A percentile compares a stretch with the other conserved stretches of the same genome.
phyloP scores from a whole-genome alignment of 192 early-diverging fungal genomes.

The Cetraspora pellucida region DNA sequence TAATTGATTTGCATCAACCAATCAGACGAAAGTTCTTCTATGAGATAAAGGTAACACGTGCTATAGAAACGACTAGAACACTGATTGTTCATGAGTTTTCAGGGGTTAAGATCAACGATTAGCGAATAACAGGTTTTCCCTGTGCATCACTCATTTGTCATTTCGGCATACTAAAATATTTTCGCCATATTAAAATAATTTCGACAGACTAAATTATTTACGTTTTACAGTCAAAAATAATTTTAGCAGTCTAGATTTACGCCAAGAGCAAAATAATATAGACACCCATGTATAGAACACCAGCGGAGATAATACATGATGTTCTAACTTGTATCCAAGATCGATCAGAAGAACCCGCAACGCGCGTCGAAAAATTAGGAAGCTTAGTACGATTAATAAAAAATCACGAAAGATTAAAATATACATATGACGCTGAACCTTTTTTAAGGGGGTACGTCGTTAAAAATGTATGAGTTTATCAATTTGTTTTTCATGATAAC shows the following conservation, averaged over 20 bases:
- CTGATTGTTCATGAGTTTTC: too few relatives aligned
- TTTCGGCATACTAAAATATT: neutral
- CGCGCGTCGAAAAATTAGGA: conserved; percentile 19
- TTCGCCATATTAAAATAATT: too few relatives aligned
- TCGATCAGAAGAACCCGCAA: conserved; percentile 11
- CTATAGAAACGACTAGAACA: too few relatives aligned
- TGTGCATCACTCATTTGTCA: too few relatives aligned
- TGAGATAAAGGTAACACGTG: too few relatives aligned
- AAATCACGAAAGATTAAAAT: conserved; percentile 35
- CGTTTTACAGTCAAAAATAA: too few relatives aligned
- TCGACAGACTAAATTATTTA: too few relatives aligned
- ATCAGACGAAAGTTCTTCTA: too few relatives aligned
- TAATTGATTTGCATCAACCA: too few relatives aligned
- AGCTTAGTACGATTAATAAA: conserved; percentile 32
- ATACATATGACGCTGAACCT: conserved; percentile 29
- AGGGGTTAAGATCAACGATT: too few relatives aligned
- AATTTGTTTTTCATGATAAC: neutral
- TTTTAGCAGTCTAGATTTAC: too few relatives aligned
- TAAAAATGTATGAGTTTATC: neutral
- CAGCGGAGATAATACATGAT: conserved; percentile 35
- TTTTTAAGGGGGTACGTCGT: conserved; percentile 20
- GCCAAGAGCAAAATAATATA: neutral
- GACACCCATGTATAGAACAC: neutral
- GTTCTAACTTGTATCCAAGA: conserved; percentile 29
- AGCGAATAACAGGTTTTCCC: too few relatives aligned